Conservation (phyloP, 2,329 filamentous ascomycete species). For the Dothidotthia symphoricarpi region DNA sequence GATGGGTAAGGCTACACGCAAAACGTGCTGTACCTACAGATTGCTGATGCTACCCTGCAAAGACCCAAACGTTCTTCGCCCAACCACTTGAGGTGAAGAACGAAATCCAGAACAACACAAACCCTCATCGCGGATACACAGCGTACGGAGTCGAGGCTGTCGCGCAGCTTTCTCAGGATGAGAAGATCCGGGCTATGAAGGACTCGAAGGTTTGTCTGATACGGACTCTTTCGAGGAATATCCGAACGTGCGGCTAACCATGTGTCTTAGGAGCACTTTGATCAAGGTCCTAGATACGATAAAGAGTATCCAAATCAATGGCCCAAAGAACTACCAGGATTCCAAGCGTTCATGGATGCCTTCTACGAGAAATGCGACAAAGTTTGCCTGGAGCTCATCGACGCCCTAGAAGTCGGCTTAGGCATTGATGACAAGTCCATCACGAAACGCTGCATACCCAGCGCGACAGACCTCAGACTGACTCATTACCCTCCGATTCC, state of each 20-base stretch:
- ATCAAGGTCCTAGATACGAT: conserved; percentile 1
- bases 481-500: conserved; percentile 15
- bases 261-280: conserved; percentile 8
- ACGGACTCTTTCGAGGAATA: too few species aligned
- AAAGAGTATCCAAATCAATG: conserved; percentile 6
- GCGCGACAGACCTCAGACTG: conserved; percentile 15
- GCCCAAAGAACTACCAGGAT: conserved; percentile 14
- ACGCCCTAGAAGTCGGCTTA: conserved; percentile 11
- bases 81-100: conserved; percentile 5
- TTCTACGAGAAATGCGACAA: conserved; percentile 9
- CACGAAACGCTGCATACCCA: conserved; percentile 5
- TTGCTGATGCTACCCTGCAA: too few species aligned
- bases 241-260: too few species aligned
- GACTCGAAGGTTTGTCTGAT: too few species aligned
- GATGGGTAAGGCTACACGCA: too few species aligned
- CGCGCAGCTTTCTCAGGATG: too few species aligned
- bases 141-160: conserved; percentile 3
- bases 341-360: conserved; percentile 14
- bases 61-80: conserved; percentile 12
- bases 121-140: conserved; percentile 12
- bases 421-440: conserved; percentile 5
- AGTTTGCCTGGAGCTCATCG: conserved; percentile 6
- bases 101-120: conserved; percentile 1
- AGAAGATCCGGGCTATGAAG: too few species aligned
- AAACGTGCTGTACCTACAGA: too few species aligned